Conservation (phyloP, 805 yeast genomes). For the Ogataea naganishii region DNA sequence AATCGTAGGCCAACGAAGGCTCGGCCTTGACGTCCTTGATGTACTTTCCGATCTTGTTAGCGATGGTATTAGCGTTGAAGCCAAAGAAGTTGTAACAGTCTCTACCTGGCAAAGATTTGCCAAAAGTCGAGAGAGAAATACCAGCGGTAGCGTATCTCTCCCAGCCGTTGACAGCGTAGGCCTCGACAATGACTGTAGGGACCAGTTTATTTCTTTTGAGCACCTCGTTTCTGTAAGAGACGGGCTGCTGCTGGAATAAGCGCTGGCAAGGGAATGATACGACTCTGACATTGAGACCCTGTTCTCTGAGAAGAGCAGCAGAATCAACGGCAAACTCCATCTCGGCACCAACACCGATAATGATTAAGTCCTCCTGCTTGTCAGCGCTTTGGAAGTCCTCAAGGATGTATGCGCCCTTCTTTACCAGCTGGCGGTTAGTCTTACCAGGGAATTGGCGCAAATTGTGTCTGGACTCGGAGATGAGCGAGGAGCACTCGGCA, state of each 20-base stretch:
- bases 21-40: conserved; percentile 9
- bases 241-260: conserved; percentile 21
- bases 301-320: conserved; percentile 14
- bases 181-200: conserved; percentile 25
- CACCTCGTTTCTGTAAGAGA: conserved; percentile 18
- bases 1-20: conserved; percentile 15
- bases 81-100: conserved; percentile 25
- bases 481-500: conserved; percentile 13
- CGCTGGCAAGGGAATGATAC: conserved; percentile 24
- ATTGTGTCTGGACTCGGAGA: conserved; percentile 22
- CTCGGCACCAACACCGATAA: conserved; percentile 24
- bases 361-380: conserved; percentile 13
- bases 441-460: conserved; percentile 18
- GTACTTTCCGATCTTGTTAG: conserved; percentile 21
- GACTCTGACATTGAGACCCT: conserved; percentile 19
- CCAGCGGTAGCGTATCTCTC: conserved; percentile 28
- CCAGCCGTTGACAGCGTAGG: conserved; percentile 28
- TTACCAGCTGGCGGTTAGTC: conserved; percentile 13
- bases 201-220: conserved; percentile 15
- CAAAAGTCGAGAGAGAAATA: conserved; percentile 23
- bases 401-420: conserved; percentile 22
- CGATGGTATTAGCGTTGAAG: conserved; percentile 16
- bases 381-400: conserved; percentile 10
- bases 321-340: conserved; percentile 20
- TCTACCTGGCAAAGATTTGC: conserved; percentile 27